These are phyloP conservation scores for Aechmea fasciata DNA, from an alignment of 176 grass and related monocot genomes.

Conservation along the genomic window DNA sequence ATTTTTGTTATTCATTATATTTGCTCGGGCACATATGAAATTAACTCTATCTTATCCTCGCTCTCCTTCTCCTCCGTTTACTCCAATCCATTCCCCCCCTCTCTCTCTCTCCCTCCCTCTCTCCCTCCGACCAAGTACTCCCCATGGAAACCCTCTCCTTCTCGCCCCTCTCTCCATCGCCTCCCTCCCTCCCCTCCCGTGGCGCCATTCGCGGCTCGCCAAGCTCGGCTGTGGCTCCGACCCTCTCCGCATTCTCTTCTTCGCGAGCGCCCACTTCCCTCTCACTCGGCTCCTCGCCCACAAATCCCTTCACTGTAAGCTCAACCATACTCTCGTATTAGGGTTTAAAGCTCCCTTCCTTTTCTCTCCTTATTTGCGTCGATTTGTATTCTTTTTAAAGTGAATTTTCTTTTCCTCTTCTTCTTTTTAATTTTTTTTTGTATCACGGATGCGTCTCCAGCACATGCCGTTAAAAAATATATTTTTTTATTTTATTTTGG, in stretches of 20 bases:
- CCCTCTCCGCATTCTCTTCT: not conserved
- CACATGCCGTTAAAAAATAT: no score
- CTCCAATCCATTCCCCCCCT: no score
- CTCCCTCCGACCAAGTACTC: not conserved
- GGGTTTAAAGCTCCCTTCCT: not conserved
- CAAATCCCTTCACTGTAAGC: slow-evolving; percentile 30
- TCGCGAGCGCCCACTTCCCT: slow-evolving; percentile 23
- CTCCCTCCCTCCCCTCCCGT: not conserved
- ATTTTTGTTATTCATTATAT: no score
- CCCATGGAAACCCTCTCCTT: slow-evolving; percentile 36
- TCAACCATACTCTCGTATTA: not conserved
- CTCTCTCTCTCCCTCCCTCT: not conserved
- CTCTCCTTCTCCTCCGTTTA: not conserved
- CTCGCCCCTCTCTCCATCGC: slow-evolving; percentile 16
- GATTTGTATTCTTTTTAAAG: not conserved
- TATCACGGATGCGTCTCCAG: no score
- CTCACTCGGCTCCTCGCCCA: slow-evolving; percentile 14
- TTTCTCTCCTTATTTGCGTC: not conserved
- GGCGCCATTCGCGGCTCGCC: slow-evolving; percentile 2
- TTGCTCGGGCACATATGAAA: no score
- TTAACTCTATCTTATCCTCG: not conserved
- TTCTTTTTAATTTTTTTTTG: not conserved
- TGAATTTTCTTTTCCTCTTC: not conserved
- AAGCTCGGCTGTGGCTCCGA: slow-evolving; percentile 1
- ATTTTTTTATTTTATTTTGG: no score